phyloP scores from a whole-genome alignment of 1,139 yeast genomes.

The Saccharomycopsis phalli region DNA sequence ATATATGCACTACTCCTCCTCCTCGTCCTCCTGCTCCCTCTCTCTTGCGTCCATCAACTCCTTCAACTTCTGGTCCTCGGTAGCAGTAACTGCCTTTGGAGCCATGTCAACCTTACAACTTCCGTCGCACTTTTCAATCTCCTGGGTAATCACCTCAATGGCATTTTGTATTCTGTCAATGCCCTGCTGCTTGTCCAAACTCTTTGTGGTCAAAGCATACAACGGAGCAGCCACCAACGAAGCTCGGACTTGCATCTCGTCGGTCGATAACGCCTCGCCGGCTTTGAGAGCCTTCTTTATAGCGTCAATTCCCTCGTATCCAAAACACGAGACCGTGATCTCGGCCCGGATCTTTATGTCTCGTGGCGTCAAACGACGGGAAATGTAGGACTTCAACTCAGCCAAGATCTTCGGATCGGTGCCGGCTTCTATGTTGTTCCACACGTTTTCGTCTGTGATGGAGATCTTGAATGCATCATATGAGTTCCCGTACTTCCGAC shows the following conservation, averaged over 20 bases:
- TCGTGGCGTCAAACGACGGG: conserved; percentile 94
- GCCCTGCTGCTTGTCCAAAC: conserved; percentile 87
- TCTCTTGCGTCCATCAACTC: conserved; percentile 79
- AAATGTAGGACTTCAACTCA: conserved; percentile 76
- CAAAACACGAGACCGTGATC: conserved; percentile 93
- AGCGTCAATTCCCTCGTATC: conserved; percentile 97
- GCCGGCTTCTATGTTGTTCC: conserved; percentile 72
- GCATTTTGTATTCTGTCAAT: conserved; percentile 70
- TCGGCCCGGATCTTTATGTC: conserved; percentile 97
- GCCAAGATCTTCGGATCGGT: conserved; percentile 57
- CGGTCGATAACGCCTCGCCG: conserved; percentile 80
- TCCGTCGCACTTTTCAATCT: conserved; percentile 73
- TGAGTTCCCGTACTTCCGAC: conserved; percentile 92
- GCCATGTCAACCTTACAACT: conserved; percentile 91
- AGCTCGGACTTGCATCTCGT: conserved; percentile 78
- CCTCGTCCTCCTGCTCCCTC: conserved; percentile 55
- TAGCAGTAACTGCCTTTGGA: conserved; percentile 97
- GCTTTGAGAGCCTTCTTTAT: conserved; percentile 80
- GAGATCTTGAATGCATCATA: conserved; percentile 96
- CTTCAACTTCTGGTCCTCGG: conserved; percentile 96
- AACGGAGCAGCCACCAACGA: conserved; percentile 97
- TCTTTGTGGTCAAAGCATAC: conserved; percentile 87
- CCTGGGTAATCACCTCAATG: conserved; percentile 61
- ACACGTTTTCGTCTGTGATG: conserved; percentile 83
- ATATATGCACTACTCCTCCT: conserved; percentile 29